phyloP scores from a whole-genome alignment of 306 rosid genomes.

The Cicer arietinum region DNA sequence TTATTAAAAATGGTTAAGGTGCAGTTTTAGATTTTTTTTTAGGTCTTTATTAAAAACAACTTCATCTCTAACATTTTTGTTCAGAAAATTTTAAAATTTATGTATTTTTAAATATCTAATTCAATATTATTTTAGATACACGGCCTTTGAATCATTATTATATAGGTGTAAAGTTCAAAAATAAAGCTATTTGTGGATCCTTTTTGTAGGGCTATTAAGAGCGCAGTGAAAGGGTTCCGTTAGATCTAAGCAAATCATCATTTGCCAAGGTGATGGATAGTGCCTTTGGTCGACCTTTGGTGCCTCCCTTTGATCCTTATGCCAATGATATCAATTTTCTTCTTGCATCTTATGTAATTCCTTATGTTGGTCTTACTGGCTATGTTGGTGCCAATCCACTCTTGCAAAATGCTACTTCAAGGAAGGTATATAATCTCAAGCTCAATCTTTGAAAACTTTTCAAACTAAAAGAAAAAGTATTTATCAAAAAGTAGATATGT shows the following conservation, averaged over 20 bases:
- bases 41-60: no score
- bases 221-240: conserved; percentile 61
- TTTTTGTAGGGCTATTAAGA: conserved; percentile 64
- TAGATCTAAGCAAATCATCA: conserved; percentile 59
- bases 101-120: no score
- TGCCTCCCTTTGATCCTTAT: conserved; percentile 79
- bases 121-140: background rate
- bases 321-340: conserved; percentile 62
- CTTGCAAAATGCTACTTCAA: conserved; percentile 51
- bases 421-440: conserved; percentile 48
- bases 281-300: conserved; percentile 57
- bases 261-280: conserved; percentile 59
- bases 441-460: background rate
- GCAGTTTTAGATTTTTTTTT: no score
- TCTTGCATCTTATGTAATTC: conserved; percentile 73
- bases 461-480: background rate
- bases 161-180: background rate
- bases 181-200: background rate
- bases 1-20: no score
- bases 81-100: no score
- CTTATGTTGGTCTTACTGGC: conserved; percentile 91
- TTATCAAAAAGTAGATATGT: no score
- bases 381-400: conserved; percentile 74
- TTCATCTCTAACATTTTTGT: no score
- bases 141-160: background rate